These are phyloP conservation scores for Ensete ventricosum DNA, from an alignment of 176 grass and related monocot species.

Conservation along the genomic window DNA sequence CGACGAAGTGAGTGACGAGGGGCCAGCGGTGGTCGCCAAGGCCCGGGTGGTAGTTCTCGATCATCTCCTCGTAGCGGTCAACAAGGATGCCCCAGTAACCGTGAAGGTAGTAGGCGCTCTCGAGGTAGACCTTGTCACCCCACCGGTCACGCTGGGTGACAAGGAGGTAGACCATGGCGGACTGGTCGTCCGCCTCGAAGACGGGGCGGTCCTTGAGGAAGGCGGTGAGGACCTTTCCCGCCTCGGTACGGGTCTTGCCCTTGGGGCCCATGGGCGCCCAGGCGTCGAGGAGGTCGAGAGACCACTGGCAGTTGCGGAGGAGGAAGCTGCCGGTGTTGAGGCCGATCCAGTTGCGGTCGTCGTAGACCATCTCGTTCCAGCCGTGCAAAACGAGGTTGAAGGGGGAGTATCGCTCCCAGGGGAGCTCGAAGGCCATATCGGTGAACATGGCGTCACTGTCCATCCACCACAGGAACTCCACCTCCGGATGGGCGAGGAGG, in stretches of 20 bases:
- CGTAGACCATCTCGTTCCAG: conserved; percentile 98
- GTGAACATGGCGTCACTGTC: conserved; percentile 97
- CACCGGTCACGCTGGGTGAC: conserved; percentile 75
- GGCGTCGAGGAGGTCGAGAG: conserved; percentile 82
- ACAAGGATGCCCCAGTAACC: conserved; percentile 98
- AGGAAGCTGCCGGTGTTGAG: conserved; percentile 97
- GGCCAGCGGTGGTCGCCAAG: conserved; percentile 96
- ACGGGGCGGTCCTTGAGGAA: conserved; percentile 86
- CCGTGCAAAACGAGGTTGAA: conserved; percentile 88
- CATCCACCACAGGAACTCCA: conserved; percentile 99
- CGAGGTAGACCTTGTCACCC: conserved; percentile 81
- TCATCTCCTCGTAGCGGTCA: conserved; percentile 90
- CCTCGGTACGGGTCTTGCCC: conserved; percentile 70
- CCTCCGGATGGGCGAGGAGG: conserved; percentile 76
- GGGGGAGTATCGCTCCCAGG: conserved; percentile 70
- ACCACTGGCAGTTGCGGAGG: conserved; percentile 93
- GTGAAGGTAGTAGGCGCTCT: conserved; percentile 93
- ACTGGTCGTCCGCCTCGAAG: conserved; percentile 99
- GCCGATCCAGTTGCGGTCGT: conserved; percentile 94
- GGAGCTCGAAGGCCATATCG: conserved; percentile 95
- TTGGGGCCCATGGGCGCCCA: conserved; percentile 99
- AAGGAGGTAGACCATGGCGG: conserved; percentile 95
- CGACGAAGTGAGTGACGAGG: conserved; percentile 91
- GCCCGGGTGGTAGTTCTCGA: conserved; percentile 95
- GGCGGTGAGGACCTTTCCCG: conserved; percentile 72